Evolutionary conservation across 768 basidiomycete genomes (phyloP).

Genomic region (Tylopilus plumbeoviolaceoides): DNA sequence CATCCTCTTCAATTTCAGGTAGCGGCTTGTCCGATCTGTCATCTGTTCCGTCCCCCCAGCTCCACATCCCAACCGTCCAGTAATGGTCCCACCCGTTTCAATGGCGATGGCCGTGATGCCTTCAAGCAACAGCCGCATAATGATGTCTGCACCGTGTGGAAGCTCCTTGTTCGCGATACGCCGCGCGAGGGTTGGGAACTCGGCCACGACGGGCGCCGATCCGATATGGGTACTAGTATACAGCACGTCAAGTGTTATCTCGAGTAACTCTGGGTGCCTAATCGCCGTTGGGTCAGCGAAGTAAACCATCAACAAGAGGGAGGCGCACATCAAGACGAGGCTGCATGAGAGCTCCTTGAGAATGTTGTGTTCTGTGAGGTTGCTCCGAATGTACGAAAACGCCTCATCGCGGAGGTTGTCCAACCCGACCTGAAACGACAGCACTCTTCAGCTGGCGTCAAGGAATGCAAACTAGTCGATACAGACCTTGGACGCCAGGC

Average conservation of each 20-base stretch:
- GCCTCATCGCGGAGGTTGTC: constrained; percentile 17
- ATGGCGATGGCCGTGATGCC: not conserved
- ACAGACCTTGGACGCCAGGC: constrained; percentile 37
- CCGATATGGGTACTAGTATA: no score
- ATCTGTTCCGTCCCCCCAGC: no score
- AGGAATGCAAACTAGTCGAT: no score
- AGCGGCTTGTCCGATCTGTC: no score
- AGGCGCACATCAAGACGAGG: constrained; percentile 7
- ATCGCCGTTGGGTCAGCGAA: not conserved
- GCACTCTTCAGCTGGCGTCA: no score
- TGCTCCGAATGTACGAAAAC: constrained; percentile 8
- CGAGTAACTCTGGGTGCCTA: not conserved
- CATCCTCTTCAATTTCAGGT: no score
- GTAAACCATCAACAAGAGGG: not conserved
- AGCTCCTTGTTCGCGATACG: not conserved
- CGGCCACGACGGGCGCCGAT: not conserved
- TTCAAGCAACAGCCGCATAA: not conserved
- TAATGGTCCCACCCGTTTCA: no score
- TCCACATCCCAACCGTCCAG: no score
- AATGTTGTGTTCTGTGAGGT: constrained; percentile 22
- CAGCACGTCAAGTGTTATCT: not conserved
- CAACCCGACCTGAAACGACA: constrained; percentile 14
- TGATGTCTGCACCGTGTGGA: not conserved
- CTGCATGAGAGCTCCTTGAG: constrained; percentile 21
- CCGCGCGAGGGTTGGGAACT: not conserved